phyloP scores from a whole-genome alignment of 768 basidiomycete species.

The Mycena kentingensis region DNA sequence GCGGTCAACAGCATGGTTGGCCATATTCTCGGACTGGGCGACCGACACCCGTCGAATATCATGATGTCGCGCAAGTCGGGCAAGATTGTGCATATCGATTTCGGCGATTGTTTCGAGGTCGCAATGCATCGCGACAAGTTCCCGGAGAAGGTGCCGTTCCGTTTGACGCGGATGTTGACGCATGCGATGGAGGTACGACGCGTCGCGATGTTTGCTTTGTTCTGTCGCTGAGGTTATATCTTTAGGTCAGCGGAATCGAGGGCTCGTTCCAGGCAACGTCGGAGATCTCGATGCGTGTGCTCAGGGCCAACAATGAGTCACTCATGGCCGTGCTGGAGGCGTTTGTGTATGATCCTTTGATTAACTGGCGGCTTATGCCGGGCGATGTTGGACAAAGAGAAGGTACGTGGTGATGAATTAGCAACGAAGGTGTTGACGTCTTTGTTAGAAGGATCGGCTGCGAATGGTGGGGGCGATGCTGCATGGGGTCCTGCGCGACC shows the following conservation, averaged over 20 bases:
- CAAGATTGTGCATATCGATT: slow-evolving; percentile 95
- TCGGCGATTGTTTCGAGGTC: slow-evolving; percentile 98
- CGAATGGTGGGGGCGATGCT: slow-evolving; percentile 57
- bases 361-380: slow-evolving; percentile 95
- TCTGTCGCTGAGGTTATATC: neutral
- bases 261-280: slow-evolving; percentile 95
- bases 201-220: neutral
- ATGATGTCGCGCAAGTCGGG: slow-evolving; percentile 90
- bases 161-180: slow-evolving; percentile 96
- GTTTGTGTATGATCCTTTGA: slow-evolving; percentile 97
- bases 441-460: slow-evolving; percentile 26
- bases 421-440: slow-evolving; percentile 3
- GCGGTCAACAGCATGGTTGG: slow-evolving; percentile 99
- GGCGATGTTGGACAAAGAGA: slow-evolving; percentile 69
- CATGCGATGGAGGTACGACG: slow-evolving; percentile 98
- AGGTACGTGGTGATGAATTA: slow-evolving; percentile 38
- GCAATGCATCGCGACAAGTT: slow-evolving; percentile 99
- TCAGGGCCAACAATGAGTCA: slow-evolving; percentile 96
- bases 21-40: slow-evolving; percentile 93
- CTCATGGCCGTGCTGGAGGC: slow-evolving; percentile 98
- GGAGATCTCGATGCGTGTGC: slow-evolving; percentile 94
- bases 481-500: slow-evolving; percentile 69
- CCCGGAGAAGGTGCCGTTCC: slow-evolving; percentile 98
- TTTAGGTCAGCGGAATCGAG: slow-evolving; percentile 93
- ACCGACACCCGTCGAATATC: slow-evolving; percentile 95